These are phyloP conservation scores for Podaxis pistillaris DNA, from an alignment of 768 basidiomycete genomes.

Conservation along the genomic window DNA sequence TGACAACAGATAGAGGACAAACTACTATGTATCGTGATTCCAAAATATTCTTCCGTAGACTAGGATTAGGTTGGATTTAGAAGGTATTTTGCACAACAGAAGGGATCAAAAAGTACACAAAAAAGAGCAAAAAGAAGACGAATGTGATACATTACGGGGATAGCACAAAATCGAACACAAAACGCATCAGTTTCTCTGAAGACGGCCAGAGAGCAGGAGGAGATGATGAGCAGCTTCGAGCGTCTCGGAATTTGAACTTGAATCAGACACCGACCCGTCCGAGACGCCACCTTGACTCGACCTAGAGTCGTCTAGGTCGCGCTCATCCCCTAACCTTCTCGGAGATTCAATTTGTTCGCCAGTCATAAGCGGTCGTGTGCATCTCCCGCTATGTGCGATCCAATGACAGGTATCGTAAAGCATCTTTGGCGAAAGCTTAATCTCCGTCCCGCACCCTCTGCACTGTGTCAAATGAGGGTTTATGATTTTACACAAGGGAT, in stretches of 20 bases:
- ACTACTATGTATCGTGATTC: too few relatives aligned
- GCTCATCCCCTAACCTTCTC: neutral
- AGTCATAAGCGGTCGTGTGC: slow-evolving; percentile 21
- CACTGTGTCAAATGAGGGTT: slow-evolving; percentile 53
- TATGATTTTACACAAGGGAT: slow-evolving; percentile 51
- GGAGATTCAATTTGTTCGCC: neutral
- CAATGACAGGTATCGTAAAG: slow-evolving; percentile 67
- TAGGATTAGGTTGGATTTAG: too few relatives aligned
- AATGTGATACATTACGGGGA: neutral
- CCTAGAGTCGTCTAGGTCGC: neutral
- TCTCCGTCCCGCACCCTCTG: slow-evolving; percentile 49
- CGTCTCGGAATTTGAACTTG: neutral
- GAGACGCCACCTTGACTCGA: neutral
- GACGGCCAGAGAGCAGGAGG: slow-evolving; percentile 9
- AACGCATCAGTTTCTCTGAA: neutral
- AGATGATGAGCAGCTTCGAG: slow-evolving; percentile 7
- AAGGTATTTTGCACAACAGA: too few relatives aligned
- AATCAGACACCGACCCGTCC: neutral
- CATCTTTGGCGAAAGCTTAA: slow-evolving; percentile 69
- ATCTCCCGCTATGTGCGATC: slow-evolving; percentile 60
- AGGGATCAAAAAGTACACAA: too few relatives aligned
- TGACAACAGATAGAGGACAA: neutral
- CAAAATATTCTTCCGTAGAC: too few relatives aligned
- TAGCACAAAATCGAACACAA: neutral
- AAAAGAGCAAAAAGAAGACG: neutral